Base-by-base conservation (phyloP, 208 protist species). In the Porcisia deanei region DNA sequence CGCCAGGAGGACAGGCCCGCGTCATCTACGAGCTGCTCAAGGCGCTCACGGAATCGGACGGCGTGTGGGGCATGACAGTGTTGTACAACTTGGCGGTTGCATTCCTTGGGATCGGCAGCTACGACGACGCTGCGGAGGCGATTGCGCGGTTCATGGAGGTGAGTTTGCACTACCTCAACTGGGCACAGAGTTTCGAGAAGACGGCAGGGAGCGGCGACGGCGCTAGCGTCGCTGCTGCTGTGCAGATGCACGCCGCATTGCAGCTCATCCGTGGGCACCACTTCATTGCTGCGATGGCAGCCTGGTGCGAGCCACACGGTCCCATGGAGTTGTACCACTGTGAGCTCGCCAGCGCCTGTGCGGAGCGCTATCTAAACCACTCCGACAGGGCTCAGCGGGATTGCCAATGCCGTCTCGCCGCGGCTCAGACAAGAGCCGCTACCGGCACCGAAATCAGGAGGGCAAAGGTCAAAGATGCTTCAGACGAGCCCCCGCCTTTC, bases 61-160 rank as follows among this genome's bases (percentile, higher is more conserved):
- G 82, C 10, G 87, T 85, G 18, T 83, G 94, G 75, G 73, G 79
- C 77, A 89, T 83, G 37, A 25, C 80, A n/a, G 76, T 86, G 30
- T 76, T 97, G 61, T 96, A 96, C 83, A 97, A 97, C 71, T 60
- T 97, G 39, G 89, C 89, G 20, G 88, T 89, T 34, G 39, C 80
- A 7, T 89, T 94, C 54, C 64, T 91, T 5, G 69, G 75, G 5
- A 37, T 73, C 12, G 81, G 85, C 54, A 86, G 82, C 53, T 93
- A 91, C 81, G 91, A 97, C 59, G 83, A 90, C 22, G 89, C 91
- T n/a, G 85, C 72, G 8, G 86, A 94, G 73, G 85, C 89, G 14
- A 80, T 95, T 58, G 86, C 90, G n/a, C 85, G 88, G 37, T 97
- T 88, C 72, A 86, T 90, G 71, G 88, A 95, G 75, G 72, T 96